A percentile compares a stretch with the other conserved stretches of the same genome.
These are phyloP conservation scores for Sindora glabra DNA, from an alignment of 306 rosid species.

Conservation along the genomic window DNA sequence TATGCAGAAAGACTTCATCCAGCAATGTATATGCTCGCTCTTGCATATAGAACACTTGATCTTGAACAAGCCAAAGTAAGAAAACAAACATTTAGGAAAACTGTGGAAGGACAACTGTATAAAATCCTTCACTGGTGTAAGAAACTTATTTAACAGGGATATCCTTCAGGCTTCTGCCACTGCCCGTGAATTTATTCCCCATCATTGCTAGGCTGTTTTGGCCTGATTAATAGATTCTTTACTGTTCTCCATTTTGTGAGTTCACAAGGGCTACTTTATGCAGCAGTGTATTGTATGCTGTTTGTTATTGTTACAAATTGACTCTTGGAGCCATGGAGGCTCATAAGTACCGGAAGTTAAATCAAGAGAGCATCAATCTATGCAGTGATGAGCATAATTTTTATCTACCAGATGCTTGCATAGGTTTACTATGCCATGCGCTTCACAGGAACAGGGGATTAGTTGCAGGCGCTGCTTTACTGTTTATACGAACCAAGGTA, in stretches of 20 bases:
- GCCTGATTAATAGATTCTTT: constrained; percentile 5
- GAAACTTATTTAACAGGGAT: constrained; percentile 42
- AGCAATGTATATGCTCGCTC: constrained; percentile 84
- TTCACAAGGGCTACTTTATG: constrained; percentile 3
- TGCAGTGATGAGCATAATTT: constrained; percentile 5
- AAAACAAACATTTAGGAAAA: constrained; percentile 41
- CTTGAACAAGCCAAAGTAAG: constrained; percentile 67
- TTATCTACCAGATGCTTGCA: constrained; percentile 15
- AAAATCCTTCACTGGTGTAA: constrained; percentile 77
- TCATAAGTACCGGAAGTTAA: not conserved
- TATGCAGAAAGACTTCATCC: constrained; percentile 92
- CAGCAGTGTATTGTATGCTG: not conserved
- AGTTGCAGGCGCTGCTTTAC: not conserved
- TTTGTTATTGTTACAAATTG: constrained; percentile 18
- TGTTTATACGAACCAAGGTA: not conserved
- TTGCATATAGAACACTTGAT: constrained; percentile 91
- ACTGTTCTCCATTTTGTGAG: not conserved
- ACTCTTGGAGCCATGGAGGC: constrained; percentile 1
- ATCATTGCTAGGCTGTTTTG: constrained; percentile 1
- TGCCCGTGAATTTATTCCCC: not conserved
- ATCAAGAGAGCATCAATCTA: too few relatives aligned
- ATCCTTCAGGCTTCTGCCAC: not conserved
- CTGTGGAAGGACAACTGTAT: constrained; percentile 38
- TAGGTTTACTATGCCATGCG: not conserved
- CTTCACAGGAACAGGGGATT: not conserved